These are phyloP conservation scores for Clonostachys byssicola DNA, from an alignment of 2,329 filamentous ascomycete genomes.

Conservation along the genomic window DNA sequence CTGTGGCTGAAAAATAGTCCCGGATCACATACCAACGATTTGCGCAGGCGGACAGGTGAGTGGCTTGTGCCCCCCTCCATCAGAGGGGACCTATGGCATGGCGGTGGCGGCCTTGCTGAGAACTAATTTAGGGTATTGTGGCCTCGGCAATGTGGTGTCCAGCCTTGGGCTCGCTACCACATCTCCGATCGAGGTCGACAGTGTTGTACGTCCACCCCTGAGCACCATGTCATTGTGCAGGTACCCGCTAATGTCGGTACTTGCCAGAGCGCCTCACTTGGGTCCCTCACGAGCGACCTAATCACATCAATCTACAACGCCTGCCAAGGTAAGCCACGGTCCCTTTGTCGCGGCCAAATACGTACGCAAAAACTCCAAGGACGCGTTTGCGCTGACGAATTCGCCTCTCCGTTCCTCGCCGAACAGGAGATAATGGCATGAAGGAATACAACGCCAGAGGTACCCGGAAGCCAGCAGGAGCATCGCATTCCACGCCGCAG, in stretches of 20 bases:
- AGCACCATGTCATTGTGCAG: background rate
- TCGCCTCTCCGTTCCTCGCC: background rate
- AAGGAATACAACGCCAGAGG: conserved; percentile 37
- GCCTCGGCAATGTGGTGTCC: conserved; percentile 64
- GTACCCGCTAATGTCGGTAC: background rate
- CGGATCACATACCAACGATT: conserved; percentile 22
- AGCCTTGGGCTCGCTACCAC: conserved; percentile 56
- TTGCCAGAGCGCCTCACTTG: conserved; percentile 71
- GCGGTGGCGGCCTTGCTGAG: conserved; percentile 11
- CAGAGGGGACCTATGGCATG: too few relatives aligned
- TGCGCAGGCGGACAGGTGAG: conserved; percentile 21
- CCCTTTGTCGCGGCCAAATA: conserved; percentile 3
- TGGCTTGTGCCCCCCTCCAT: conserved; percentile 2
- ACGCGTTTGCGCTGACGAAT: too few relatives aligned
- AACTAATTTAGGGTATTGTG: conserved; percentile 58
- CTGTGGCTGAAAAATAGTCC: conserved; percentile 15
- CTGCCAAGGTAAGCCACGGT: conserved; percentile 39
- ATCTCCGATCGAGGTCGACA: conserved; percentile 63
- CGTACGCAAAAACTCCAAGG: too few relatives aligned
- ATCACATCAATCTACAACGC: conserved; percentile 52
- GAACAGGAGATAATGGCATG: conserved; percentile 29
- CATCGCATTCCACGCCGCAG: conserved; percentile 2
- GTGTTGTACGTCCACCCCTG: conserved; percentile 48
- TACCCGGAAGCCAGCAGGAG: conserved; percentile 16
- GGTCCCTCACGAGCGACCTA: conserved; percentile 66